Conservation (phyloP, 331 rosid species). For the Cucumis variabilis region DNA sequence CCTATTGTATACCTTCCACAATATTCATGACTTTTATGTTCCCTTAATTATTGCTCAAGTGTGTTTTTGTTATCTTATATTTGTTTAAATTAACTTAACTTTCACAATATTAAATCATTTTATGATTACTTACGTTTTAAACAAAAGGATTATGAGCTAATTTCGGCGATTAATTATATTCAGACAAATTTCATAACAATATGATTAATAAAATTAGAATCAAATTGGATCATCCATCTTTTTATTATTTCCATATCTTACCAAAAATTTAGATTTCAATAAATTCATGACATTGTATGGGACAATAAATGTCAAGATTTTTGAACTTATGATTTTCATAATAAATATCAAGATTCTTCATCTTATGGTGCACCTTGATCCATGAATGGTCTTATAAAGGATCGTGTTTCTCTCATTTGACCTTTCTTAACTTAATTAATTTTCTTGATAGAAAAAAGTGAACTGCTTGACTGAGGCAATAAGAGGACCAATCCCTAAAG, state of each 20-base stretch:
- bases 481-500: no score
- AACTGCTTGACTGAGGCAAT: no score
- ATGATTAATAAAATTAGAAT: not conserved
- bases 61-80: not conserved
- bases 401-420: no score
- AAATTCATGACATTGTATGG: no score
- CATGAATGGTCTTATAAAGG: no score
- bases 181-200: not conserved
- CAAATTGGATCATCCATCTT: not conserved
- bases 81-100: not conserved
- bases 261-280: not conserved
- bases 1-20: not conserved
- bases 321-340: no score
- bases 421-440: no score
- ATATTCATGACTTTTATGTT: constrained; percentile 8
- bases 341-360: no score
- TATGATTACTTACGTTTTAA: not conserved
- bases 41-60: constrained; percentile 20
- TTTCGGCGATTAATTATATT: constrained; percentile 24
- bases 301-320: no score
- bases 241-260: not conserved
- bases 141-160: not conserved
- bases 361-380: no score
- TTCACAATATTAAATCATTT: not conserved
- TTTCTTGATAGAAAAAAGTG: no score